Evolutionary conservation across 1,284 basidiomycete genomes (phyloP).

Genomic region (Cerrena zonata): DNA sequence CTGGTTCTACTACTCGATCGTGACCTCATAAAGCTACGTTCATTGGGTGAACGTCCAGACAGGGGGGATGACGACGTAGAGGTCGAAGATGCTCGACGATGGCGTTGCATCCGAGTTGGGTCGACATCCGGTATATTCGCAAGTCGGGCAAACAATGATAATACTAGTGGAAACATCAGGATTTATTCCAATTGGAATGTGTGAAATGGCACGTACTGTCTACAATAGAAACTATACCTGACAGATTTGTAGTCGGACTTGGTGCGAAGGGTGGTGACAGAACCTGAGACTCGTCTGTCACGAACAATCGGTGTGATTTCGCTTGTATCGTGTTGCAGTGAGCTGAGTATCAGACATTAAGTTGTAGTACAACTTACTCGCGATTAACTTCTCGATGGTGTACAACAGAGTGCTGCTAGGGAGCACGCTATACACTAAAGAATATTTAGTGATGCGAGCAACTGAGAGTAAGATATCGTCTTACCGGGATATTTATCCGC

Average conservation of each 20-base stretch:
- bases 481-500: slow-evolving; percentile 68
- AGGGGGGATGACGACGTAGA: slow-evolving; percentile 39
- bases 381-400: slow-evolving; percentile 70
- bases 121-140: slow-evolving; percentile 68
- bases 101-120: slow-evolving; percentile 66
- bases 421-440: slow-evolving; percentile 63
- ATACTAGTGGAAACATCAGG: slow-evolving; percentile 42
- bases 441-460: background rate
- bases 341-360: background rate
- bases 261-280: slow-evolving; percentile 37
- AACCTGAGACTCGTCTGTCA: slow-evolving; percentile 52
- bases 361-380: slow-evolving; percentile 47
- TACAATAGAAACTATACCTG: slow-evolving; percentile 71
- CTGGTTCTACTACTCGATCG: slow-evolving; percentile 54
- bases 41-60: slow-evolving; percentile 16
- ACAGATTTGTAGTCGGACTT: slow-evolving; percentile 42
- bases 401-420: slow-evolving; percentile 57
- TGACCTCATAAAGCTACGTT: slow-evolving; percentile 29
- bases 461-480: slow-evolving; percentile 2
- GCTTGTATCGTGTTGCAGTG: slow-evolving; percentile 36
- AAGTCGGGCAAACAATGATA: slow-evolving; percentile 66
- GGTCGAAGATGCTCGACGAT: slow-evolving; percentile 65
- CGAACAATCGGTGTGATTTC: slow-evolving; percentile 69
- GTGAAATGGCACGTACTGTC: slow-evolving; percentile 48
- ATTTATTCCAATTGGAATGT: slow-evolving; percentile 3